Percentiles rank a stretch among this genome's conserved stretches.
Conservation (phyloP, 495 filamentous ascomycete species). For the Aspergillus homomorphus region DNA sequence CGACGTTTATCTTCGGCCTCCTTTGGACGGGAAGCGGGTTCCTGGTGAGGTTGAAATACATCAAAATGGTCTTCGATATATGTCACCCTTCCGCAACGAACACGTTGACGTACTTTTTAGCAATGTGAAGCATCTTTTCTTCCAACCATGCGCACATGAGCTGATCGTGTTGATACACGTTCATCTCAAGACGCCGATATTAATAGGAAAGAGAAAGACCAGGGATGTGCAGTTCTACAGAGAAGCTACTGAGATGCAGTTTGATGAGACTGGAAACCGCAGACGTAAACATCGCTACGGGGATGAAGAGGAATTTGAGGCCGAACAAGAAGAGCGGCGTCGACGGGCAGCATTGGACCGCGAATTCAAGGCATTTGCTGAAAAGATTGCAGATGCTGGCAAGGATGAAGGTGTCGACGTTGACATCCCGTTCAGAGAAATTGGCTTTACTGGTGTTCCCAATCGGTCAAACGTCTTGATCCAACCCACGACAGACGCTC, state of each 20-base stretch:
- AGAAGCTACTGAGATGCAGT: conserved; percentile 97
- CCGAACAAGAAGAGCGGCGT: conserved; percentile 94
- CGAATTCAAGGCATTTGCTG: conserved; percentile 94
- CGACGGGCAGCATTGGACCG: conserved; percentile 88
- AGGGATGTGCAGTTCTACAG: conserved; percentile 98
- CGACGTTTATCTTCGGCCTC: conserved; percentile 90
- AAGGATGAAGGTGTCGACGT: conserved; percentile 80
- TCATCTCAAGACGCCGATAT: conserved; percentile 95
- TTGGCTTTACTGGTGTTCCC: conserved; percentile 95
- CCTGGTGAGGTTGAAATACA: conserved; percentile 95
- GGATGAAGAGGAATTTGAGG: conserved; percentile 98
- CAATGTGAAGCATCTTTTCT: conserved; percentile 98
- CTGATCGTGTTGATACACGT: conserved; percentile 97
- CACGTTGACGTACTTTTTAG: conserved; percentile 96
- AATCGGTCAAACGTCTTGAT: conserved; percentile 91
- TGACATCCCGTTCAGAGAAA: conserved; percentile 93
- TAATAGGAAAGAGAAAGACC: conserved; percentile 98
- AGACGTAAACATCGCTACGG: conserved; percentile 98
- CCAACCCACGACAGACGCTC: conserved; percentile 93
- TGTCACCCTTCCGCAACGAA: conserved; percentile 76
- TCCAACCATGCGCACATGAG: conserved; percentile 94
- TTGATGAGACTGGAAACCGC: conserved; percentile 97
- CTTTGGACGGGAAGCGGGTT: conserved; percentile 92
- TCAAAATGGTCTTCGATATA: conserved; percentile 96
- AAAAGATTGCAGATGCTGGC: conserved; percentile 92